phyloP scores from a whole-genome alignment of 345 rosid species.

The Erysimum cheiranthoides region DNA sequence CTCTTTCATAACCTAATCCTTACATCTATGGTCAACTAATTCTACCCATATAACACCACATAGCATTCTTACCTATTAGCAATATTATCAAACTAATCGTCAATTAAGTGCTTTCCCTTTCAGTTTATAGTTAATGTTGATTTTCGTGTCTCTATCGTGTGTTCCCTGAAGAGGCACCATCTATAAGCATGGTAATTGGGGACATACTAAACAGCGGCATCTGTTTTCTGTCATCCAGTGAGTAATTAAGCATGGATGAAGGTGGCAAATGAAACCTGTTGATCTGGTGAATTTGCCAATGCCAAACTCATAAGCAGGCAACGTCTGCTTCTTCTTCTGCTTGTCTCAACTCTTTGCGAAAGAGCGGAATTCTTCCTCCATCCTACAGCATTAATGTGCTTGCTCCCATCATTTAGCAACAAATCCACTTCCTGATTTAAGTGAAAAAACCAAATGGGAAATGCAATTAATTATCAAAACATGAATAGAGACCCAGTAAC shows the following conservation, averaged over 20 bases:
- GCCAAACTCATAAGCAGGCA: conserved; percentile 96
- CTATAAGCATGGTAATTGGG: conserved; percentile 22
- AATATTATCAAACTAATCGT: conserved; percentile 6
- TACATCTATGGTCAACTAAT: conserved; percentile 11
- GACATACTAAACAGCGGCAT: conserved; percentile 10
- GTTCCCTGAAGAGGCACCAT: conserved; percentile 6
- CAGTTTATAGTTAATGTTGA: conserved; percentile 9
- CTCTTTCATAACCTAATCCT: background rate
- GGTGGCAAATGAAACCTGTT: conserved; percentile 65
- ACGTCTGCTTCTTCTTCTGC: conserved; percentile 96
- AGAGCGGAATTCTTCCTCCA: conserved; percentile 87
- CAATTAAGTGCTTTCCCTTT: conserved; percentile 1
- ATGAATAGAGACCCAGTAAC: conserved; percentile 15
- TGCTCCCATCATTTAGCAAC: conserved; percentile 97
- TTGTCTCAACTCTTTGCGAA: conserved; percentile 86
- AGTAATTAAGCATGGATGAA: conserved; percentile 23
- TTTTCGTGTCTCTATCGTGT: background rate
- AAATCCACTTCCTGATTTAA: conserved; percentile 89
- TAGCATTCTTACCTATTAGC: background rate
- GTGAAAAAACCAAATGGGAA: conserved; percentile 42
- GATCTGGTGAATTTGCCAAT: conserved; percentile 75
- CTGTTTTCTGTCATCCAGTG: conserved; percentile 19
- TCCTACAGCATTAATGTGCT: conserved; percentile 89
- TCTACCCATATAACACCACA: conserved; percentile 16
- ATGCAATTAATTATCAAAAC: conserved; percentile 31